phyloP scores from a whole-genome alignment of 257 asterid genomes.

The Nicotiana undulata region DNA sequence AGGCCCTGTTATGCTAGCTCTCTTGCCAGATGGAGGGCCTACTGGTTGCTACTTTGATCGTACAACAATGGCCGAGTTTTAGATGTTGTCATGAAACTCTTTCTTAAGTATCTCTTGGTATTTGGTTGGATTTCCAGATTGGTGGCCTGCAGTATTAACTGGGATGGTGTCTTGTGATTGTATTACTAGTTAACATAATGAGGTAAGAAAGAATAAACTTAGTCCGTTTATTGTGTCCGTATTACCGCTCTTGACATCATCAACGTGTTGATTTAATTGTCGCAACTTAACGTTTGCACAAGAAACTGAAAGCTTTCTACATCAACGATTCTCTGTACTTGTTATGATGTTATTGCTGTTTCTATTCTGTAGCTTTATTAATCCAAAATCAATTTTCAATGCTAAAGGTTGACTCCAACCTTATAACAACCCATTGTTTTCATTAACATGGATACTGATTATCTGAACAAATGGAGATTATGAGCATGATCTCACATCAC shows the following conservation, averaged over 20 bases:
- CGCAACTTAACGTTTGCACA: no score
- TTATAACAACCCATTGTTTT: no score
- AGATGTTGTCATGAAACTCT: neutral
- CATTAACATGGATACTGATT: neutral
- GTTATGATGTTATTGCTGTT: no score
- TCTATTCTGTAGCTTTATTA: no score
- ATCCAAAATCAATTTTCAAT: no score
- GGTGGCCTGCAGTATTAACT: no score
- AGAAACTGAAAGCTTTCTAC: no score
- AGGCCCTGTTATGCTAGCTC: slow-evolving; percentile 66
- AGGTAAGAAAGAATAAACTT: neutral
- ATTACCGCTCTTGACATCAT: neutral
- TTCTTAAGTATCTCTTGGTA: neutral
- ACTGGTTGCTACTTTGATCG: slow-evolving; percentile 69
- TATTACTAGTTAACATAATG: neutral
- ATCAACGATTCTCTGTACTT: no score
- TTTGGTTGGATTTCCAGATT: neutral
- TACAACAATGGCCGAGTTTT: slow-evolving; percentile 44
- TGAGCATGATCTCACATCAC: neutral
- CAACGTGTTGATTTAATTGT: neutral
- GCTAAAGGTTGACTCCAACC: no score
- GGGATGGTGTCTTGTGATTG: neutral
- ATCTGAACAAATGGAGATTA: neutral
- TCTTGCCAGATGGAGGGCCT: slow-evolving; percentile 54
- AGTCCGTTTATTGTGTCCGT: neutral